Base-by-base conservation (phyloP, 108 stramenopile species). In the Aurantiochytrium sp. region DNA sequence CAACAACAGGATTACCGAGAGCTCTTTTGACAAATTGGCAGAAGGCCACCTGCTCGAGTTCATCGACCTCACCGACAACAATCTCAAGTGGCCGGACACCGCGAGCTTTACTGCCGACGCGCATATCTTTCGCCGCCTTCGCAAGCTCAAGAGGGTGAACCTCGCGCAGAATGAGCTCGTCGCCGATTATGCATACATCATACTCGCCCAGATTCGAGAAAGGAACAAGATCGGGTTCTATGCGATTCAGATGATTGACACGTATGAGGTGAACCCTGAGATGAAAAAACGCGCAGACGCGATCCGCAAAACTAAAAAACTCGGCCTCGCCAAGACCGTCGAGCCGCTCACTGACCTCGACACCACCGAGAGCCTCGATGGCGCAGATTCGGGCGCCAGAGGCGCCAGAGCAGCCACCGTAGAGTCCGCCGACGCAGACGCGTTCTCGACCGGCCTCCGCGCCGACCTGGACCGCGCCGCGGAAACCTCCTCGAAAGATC, bases 241-340 rank as follows among this genome's bases (percentile, higher is more conserved):
- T 42, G 42, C 73, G 17, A 81, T 81, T 48, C 42, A 81, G 24
- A 3, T 19, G 24, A 48, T 81, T 1, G 73, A 81, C 24, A 15
- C 50, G 6, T 81, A 30, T 1, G 2, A 12, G 0, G 73, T 81
- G 30, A 30, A 81, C 32, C 73, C 19, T 12, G 32, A 42, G 6
- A 48, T 81, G 73, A 81, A 81, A 19, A 24, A 81, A 41, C 12
- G 45, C 50, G 73, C 73, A n/a, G 73, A 81, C 24, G 73, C 73
- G 0, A 81, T 48, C 24, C 34, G 34, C 50, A 52, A 52, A 17
- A 17, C 1, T 3, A 52, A 52, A 17, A 17, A 8, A 8, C 17
- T 52, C 2, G 50, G 50, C 50, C n/a, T n/a, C n/a, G n/a, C n/a
- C n/a, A n/a, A n/a, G n/a, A 65, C 8, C 27, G 32, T 65, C 27